Evolutionary conservation across 1,284 basidiomycete genomes (phyloP), one percentile per base, ranked within the genome.

Genomic region (Naganishia liquefaciens): DNA sequence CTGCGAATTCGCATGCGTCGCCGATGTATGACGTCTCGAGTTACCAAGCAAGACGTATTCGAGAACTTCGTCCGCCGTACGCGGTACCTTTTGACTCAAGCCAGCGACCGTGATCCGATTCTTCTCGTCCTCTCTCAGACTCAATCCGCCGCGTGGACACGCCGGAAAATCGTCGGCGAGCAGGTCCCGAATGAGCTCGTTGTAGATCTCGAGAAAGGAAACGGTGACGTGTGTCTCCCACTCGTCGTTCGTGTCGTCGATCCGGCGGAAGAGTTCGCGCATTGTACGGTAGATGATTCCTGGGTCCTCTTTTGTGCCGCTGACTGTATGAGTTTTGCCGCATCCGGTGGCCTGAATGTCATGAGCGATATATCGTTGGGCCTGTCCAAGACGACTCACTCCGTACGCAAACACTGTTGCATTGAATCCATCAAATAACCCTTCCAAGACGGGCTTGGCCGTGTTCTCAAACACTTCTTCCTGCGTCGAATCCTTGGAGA

Each of bases 261-360:
- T 94, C 53, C 87, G 85, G 70, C 88, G 87, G 76, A 96, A 98
- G 65, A 98, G 85, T 77, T 96, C 92, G 49, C 90, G 86, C 93
- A 97, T 97, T n/a, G 93, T 91, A 64, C 91, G 84, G 76, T 96
- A 93, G 76, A 97, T 95, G 72, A 96, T 87, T 30, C 94, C 94
- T 17, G 93, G 91, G 76, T 94, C 89, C 21, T 79, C 74, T 55
- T 89, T 87, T 30, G 88, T 88, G 66, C 94, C 94, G 73, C 92
- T 95, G 75, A 97, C 96, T 30, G 94, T 98, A 77, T 97, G 93
- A 11, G 94, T 98, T 80, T 98, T 98, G 67, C 94, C 94, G 76
- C 94, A 97, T 19, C 94, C 94, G 13, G 94, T 97, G 21, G 94
- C 94, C 93, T 97, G 72, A 17, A 63, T n/a, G 40, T 43, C 44